A percentile compares a stretch with the other conserved stretches of the same genome.
These are phyloP conservation scores for Fusarium torreyae DNA, from an alignment of 2,329 filamentous ascomycete genomes.

Conservation along the genomic window DNA sequence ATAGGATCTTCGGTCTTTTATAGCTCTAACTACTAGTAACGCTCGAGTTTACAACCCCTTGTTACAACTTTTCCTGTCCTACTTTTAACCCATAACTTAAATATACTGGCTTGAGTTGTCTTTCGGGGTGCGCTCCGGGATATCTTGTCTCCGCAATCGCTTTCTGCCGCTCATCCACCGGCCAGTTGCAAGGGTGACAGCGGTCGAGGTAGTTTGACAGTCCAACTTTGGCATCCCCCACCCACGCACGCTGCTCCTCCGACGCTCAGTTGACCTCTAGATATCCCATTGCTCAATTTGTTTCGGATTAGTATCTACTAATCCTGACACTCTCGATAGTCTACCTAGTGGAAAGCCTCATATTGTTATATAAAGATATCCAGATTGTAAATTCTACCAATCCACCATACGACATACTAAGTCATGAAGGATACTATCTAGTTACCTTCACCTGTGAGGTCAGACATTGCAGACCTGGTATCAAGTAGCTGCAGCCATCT, in stretches of 20 bases:
- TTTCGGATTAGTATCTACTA: too few species aligned
- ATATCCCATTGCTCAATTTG: too few species aligned
- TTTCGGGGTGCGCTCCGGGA: background rate
- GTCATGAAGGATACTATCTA: too few species aligned
- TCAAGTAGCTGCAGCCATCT: too few species aligned
- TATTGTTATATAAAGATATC: too few species aligned
- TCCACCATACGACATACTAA: too few species aligned
- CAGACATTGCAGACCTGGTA: too few species aligned
- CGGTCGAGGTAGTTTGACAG: slow-evolving; percentile 2
- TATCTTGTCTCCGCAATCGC: background rate
- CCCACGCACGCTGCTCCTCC: background rate
- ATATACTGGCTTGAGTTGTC: background rate
- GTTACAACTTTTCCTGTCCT: background rate
- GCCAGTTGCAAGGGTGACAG: background rate
- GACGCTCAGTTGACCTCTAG: background rate
- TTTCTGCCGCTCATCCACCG: background rate
- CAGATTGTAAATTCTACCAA: too few species aligned
- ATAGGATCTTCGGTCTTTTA: slow-evolving; percentile 21
- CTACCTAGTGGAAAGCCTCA: too few species aligned
- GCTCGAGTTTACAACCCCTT: background rate
- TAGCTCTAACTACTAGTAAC: slow-evolving; percentile 11
- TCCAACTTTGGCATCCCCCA: background rate
- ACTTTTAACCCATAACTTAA: background rate
- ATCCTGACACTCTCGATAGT: too few species aligned
- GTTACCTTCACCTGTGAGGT: too few species aligned